These are phyloP conservation scores for Kwoniella shandongensis DNA, from an alignment of 768 basidiomycete species.

Conservation along the genomic window DNA sequence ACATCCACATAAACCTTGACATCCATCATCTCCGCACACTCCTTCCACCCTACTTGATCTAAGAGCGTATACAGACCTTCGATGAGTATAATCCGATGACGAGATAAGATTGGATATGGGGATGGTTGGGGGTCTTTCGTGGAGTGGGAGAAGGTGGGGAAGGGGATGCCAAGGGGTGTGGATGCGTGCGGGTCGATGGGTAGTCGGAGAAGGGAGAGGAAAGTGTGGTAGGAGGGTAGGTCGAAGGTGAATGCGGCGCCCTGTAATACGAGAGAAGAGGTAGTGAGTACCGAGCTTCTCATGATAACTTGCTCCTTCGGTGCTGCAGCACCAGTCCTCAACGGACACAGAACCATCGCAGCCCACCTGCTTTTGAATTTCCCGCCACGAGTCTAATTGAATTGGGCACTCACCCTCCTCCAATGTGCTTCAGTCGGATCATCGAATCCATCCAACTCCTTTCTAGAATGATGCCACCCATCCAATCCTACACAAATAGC, in stretches of 20 bases:
- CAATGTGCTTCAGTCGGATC: constrained; percentile 76
- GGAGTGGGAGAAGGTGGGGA: constrained; percentile 83
- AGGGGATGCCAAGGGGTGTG: constrained; percentile 55
- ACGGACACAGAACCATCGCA: too few relatives aligned
- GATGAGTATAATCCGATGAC: constrained; percentile 76
- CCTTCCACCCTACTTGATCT: constrained; percentile 69
- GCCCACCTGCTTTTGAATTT: too few relatives aligned
- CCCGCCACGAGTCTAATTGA: too few relatives aligned
- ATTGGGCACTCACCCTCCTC: constrained; percentile 62
- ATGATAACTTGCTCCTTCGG: too few relatives aligned
- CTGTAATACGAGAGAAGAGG: too few relatives aligned
- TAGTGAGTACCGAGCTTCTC: too few relatives aligned
- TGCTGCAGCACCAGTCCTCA: too few relatives aligned
- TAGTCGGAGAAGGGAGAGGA: constrained; percentile 63
- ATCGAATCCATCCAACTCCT: constrained; percentile 64
- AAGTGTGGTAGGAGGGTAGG: constrained; percentile 66
- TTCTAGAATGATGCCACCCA: constrained; percentile 86
- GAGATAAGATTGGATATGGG: constrained; percentile 61
- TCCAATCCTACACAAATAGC: constrained; percentile 78
- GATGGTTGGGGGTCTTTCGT: constrained; percentile 77
- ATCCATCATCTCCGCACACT: constrained; percentile 66
- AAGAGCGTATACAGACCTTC: constrained; percentile 89
- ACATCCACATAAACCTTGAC: constrained; percentile 75
- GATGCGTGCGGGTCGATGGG: constrained; percentile 39
- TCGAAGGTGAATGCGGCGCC: constrained; percentile 94